Conservation (phyloP, 768 basidiomycete species). For the Mycena vulgaris region DNA sequence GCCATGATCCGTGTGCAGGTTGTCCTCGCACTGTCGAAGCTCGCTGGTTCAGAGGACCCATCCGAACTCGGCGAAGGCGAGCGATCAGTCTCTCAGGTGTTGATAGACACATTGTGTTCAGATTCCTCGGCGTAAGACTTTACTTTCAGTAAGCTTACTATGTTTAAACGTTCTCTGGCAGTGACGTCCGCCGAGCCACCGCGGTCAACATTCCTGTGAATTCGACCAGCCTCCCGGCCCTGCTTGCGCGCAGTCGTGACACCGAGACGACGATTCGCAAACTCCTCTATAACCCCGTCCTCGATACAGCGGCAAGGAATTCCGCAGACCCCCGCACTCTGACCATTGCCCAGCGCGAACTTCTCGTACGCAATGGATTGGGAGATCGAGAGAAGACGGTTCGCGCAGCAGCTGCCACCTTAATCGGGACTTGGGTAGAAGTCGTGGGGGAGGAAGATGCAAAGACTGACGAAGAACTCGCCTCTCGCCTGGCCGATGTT, state of each 20-base stretch:
- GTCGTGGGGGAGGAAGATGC: constrained; percentile 54
- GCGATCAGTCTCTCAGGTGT: constrained; percentile 67
- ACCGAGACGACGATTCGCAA: constrained; percentile 82
- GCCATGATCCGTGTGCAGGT: constrained; percentile 82
- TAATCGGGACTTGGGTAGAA: constrained; percentile 86
- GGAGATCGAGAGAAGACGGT: constrained; percentile 88
- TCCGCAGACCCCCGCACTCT: constrained; percentile 77
- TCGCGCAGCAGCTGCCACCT: constrained; percentile 76
- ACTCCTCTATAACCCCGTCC: constrained; percentile 74
- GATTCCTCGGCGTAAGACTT: constrained; percentile 83
- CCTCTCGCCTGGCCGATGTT: constrained; percentile 39
- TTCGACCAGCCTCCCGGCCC: constrained; percentile 67
- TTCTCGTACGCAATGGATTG: constrained; percentile 85
- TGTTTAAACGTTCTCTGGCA: constrained; percentile 45
- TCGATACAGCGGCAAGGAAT: constrained; percentile 60
- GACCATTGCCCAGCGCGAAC: constrained; percentile 80
- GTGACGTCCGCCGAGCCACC: constrained; percentile 89
- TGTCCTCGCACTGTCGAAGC: constrained; percentile 82
- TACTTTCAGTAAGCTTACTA: background rate
- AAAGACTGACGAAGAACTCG: constrained; percentile 52
- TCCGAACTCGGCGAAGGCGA: constrained; percentile 68
- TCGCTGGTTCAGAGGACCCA: constrained; percentile 79
- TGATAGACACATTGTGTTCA: constrained; percentile 76
- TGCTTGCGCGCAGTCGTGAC: constrained; percentile 87
- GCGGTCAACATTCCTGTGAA: constrained; percentile 80